Conservation (phyloP, 2,329 filamentous ascomycete genomes). For the Blastomyces silverae region DNA sequence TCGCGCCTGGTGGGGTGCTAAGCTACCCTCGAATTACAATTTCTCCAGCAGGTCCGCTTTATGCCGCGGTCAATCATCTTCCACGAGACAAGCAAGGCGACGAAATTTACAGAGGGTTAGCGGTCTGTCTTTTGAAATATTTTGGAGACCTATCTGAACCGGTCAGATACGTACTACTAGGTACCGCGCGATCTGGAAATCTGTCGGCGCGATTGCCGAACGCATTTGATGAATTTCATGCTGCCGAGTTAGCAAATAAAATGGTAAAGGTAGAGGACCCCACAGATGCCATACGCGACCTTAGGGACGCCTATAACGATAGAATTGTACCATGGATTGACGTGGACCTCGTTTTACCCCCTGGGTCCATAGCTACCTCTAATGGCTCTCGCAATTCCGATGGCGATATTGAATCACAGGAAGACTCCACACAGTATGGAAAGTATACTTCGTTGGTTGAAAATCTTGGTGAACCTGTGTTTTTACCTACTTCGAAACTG, state of each 20-base stretch:
- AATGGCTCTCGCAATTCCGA: conserved; percentile 54
- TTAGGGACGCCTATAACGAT: conserved; percentile 70
- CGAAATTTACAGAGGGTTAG: conserved; percentile 82
- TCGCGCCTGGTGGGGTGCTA: conserved; percentile 79
- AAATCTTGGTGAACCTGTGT: conserved; percentile 74
- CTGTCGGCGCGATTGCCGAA: conserved; percentile 57
- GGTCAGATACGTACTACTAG: conserved; percentile 64
- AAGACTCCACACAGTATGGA: conserved; percentile 64
- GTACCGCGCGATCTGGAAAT: conserved; percentile 46
- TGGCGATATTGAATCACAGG: conserved; percentile 51
- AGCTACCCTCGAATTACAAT: conserved; percentile 88
- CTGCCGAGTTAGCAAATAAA: conserved; percentile 76
- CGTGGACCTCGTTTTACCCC: conserved; percentile 76
- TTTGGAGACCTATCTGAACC: conserved; percentile 76
- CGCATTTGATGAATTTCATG: conserved; percentile 86
- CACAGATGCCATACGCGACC: conserved; percentile 61
- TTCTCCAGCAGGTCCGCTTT: conserved; percentile 85
- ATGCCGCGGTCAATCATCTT: conserved; percentile 80
- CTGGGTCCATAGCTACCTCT: conserved; percentile 55
- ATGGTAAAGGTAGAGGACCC: conserved; percentile 78
- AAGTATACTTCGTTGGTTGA: conserved; percentile 69
- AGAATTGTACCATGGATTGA: conserved; percentile 81
- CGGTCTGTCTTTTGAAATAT: conserved; percentile 90
- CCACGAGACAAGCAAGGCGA: conserved; percentile 94
- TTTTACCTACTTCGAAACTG: conserved; percentile 76